These are phyloP conservation scores for Pyrenopolyporus hunteri DNA, from an alignment of 495 filamentous ascomycete species.

Conservation along the genomic window DNA sequence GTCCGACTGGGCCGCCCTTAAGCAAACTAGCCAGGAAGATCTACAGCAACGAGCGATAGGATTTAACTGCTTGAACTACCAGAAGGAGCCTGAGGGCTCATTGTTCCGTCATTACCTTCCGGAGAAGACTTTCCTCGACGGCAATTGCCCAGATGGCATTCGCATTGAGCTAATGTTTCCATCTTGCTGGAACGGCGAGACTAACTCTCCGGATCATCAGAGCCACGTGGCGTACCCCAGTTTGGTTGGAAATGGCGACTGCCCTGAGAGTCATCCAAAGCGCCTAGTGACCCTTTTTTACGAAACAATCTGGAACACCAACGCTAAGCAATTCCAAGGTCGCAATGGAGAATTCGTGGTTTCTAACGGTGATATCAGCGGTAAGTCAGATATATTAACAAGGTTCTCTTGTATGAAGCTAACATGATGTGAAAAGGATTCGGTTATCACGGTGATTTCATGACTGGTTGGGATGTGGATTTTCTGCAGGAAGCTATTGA, in stretches of 20 bases:
- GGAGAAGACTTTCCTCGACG: constrained; percentile 76
- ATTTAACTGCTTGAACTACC: constrained; percentile 91
- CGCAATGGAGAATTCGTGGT: constrained; percentile 76
- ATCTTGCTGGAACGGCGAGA: constrained; percentile 85
- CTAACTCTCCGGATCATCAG: constrained; percentile 66
- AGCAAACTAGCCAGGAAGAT: constrained; percentile 65
- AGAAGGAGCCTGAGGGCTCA: constrained; percentile 64
- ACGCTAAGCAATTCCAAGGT: constrained; percentile 62
- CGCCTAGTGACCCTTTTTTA: constrained; percentile 79
- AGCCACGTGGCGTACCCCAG: constrained; percentile 79
- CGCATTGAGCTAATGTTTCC: constrained; percentile 89
- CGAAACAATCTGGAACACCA: constrained; percentile 86
- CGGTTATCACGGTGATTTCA: constrained; percentile 87
- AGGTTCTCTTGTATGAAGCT: background rate
- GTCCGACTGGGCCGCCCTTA: constrained; percentile 66
- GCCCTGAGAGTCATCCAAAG: constrained; percentile 72
- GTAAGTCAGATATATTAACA: constrained; percentile 43
- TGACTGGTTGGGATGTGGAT: constrained; percentile 74
- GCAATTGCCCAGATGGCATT: constrained; percentile 75
- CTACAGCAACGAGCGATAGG: constrained; percentile 83
- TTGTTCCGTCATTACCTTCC: constrained; percentile 83
- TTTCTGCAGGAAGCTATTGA: constrained; percentile 66
- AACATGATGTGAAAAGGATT: constrained; percentile 58
- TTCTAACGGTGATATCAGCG: constrained; percentile 81
- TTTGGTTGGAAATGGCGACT: constrained; percentile 75